Evolutionary conservation across 352 stramenopile genomes (phyloP), one percentile per base, ranked within the genome.

Genomic region (Globisporangium takayamanum): DNA sequence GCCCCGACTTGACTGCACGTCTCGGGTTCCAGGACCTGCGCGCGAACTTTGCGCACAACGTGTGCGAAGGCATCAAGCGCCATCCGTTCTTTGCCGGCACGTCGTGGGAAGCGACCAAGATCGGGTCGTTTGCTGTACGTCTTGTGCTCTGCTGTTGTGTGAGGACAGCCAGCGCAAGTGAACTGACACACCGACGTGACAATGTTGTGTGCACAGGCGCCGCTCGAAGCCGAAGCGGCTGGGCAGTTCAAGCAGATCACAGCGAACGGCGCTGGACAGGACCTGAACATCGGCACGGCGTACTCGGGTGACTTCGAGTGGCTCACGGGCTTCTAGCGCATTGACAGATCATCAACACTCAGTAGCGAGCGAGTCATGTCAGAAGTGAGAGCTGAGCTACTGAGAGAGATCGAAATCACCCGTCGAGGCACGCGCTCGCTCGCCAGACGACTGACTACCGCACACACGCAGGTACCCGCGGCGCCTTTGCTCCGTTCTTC

Each of bases 51-150:
- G 52, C 69, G 8, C 62, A 76, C 15, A 71, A 74, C 52, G 78
- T 76, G 7, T 90, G 81, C 58, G 76, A 87, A 53, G 69, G 69
- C 26, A 90, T 93, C 37, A 89, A 92, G 61, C 84, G 82, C 44
- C 84, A 94, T 53, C 51, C 81, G 12, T 95, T 95, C 57, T 95
- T 95, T 53, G 74, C 84, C 61, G 82, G 82, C 42, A 90, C 82
- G 2, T 81, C 81, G 30, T 95, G 85, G 85, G 81, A 92, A 52
- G 78, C 82, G 15, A 91, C 82, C 3, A 91, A 92, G 62, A 78
- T 77, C 30, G 82, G 81, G 56, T 89, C 82, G 8, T 90, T 94
- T 57, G 78, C 76, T 65, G 84, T 94, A 73, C 30, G 77, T 77
- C 33, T 7, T 39, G 6, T 11, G 33, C 33, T 11, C 33, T 39